Evolutionary conservation across 495 filamentous ascomycete species (phyloP).

Genomic region (Aspergillus bridgeri): DNA sequence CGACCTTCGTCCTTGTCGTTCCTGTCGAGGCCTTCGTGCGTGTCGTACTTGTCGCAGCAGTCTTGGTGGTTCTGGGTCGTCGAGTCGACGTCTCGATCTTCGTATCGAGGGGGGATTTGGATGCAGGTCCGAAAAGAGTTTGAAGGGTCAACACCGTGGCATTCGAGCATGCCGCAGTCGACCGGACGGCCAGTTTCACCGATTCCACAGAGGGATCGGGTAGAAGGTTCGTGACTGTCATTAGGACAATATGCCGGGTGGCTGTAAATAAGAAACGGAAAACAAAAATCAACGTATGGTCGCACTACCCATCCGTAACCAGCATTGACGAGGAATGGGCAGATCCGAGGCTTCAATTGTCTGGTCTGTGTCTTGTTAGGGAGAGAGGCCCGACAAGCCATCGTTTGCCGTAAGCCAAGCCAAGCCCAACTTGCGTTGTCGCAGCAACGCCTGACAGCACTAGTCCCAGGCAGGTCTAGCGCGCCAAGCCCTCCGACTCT

Average conservation of each 20-base stretch:
- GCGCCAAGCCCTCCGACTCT: constrained; percentile 7
- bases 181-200: constrained; percentile 48
- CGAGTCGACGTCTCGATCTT: constrained; percentile 18
- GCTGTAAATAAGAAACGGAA: constrained; percentile 2
- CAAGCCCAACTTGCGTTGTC: constrained; percentile 36
- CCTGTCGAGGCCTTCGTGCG: constrained; percentile 33
- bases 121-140: constrained; percentile 38
- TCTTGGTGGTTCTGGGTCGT: constrained; percentile 21
- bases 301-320: constrained; percentile 5
- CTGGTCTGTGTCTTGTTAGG: not conserved
- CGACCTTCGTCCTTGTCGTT: constrained; percentile 33
- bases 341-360: not conserved
- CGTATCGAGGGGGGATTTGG: constrained; percentile 21
- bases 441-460: constrained; percentile 30
- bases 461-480: constrained; percentile 16
- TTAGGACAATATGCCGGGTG: constrained; percentile 13
- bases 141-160: constrained; percentile 45
- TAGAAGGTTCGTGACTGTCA: constrained; percentile 40
- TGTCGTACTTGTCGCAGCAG: constrained; percentile 17
- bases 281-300: not conserved
- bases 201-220: constrained; percentile 38
- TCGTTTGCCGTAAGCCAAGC: constrained; percentile 22
- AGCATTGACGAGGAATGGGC: not conserved
- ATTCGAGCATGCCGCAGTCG: constrained; percentile 46
- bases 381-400: not conserved